These are phyloP conservation scores for Monilinia laxa DNA, from an alignment of 2,329 filamentous ascomycete species.

Conservation along the genomic window DNA sequence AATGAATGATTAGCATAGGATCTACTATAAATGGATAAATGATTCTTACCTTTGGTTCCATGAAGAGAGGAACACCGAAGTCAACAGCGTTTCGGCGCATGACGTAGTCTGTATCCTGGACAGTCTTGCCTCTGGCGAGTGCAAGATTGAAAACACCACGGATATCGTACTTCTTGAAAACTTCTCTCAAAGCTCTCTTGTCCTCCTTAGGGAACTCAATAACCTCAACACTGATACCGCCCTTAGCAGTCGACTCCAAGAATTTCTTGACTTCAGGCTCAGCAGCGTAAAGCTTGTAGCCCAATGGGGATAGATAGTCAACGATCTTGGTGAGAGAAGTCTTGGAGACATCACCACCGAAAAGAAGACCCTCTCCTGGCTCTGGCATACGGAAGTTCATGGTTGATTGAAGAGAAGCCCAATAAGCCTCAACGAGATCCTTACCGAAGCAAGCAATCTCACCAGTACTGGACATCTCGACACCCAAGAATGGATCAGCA, in stretches of 20 bases:
- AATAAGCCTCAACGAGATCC: slow-evolving; percentile 94
- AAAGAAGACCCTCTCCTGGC: slow-evolving; percentile 90
- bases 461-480: slow-evolving; percentile 95
- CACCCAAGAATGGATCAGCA: slow-evolving; percentile 94
- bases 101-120: slow-evolving; percentile 92
- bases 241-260: slow-evolving; percentile 70
- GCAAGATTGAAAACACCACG: slow-evolving; percentile 94
- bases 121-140: slow-evolving; percentile 75
- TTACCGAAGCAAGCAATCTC: slow-evolving; percentile 99
- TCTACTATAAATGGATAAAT: neutral
- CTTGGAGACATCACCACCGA: slow-evolving; percentile 79
- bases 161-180: slow-evolving; percentile 97
- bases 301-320: slow-evolving; percentile 82
- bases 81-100: slow-evolving; percentile 98
- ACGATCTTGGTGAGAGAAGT: slow-evolving; percentile 74
- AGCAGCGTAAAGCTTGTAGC: slow-evolving; percentile 92
- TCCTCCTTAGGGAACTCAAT: slow-evolving; percentile 97
- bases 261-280: slow-evolving; percentile 78
- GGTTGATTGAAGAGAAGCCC: slow-evolving; percentile 90
- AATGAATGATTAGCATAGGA: slow-evolving; percentile 23
- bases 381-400: slow-evolving; percentile 99
- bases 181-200: slow-evolving; percentile 89
- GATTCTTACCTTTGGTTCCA: slow-evolving; percentile 82
- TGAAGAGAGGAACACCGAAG: slow-evolving; percentile 95
- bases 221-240: slow-evolving; percentile 72